phyloP scores from a whole-genome alignment of 1,284 basidiomycete species.

The Ceratobasidium sp. region DNA sequence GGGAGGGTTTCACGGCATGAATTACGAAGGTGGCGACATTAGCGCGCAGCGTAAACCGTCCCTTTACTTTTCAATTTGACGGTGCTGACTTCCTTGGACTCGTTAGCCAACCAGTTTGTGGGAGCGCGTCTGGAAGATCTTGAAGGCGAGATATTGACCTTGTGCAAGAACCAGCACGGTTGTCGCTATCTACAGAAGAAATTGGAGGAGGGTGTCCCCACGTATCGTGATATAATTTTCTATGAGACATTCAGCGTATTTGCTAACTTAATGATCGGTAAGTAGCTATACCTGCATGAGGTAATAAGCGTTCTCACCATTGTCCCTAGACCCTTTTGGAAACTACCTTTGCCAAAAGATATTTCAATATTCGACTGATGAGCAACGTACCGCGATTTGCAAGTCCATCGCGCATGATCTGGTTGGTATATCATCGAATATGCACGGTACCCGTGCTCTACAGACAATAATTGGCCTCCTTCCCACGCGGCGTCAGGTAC shows the following conservation, averaged over 20 bases:
- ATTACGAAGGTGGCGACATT: constrained; percentile 93
- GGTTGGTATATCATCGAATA: constrained; percentile 98
- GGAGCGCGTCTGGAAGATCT: constrained; percentile 96
- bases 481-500: constrained; percentile 91
- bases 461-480: constrained; percentile 99
- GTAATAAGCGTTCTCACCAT: constrained; percentile 2
- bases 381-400: constrained; percentile 97
- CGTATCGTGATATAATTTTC: constrained; percentile 99
- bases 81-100: constrained; percentile 10
- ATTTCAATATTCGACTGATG: constrained; percentile 97
- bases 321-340: constrained; percentile 88
- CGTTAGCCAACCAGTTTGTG: constrained; percentile 91
- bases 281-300: constrained; percentile 45
- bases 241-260: constrained; percentile 98
- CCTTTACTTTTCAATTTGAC: constrained; percentile 22
- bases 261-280: constrained; percentile 97
- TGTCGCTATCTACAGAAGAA: constrained; percentile 99
- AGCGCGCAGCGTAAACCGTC: constrained; percentile 80
- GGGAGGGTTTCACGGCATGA: constrained; percentile 89
- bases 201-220: constrained; percentile 93
- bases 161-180: constrained; percentile 99
- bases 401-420: constrained; percentile 98
- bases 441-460: constrained; percentile 99
- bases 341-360: constrained; percentile 99
- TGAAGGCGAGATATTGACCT: constrained; percentile 89